A percentile compares a stretch with the other conserved stretches of the same genome.
Evolutionary conservation across 306 rosid genomes (phyloP).

Genomic region (Trichosanthes cucumerina): DNA sequence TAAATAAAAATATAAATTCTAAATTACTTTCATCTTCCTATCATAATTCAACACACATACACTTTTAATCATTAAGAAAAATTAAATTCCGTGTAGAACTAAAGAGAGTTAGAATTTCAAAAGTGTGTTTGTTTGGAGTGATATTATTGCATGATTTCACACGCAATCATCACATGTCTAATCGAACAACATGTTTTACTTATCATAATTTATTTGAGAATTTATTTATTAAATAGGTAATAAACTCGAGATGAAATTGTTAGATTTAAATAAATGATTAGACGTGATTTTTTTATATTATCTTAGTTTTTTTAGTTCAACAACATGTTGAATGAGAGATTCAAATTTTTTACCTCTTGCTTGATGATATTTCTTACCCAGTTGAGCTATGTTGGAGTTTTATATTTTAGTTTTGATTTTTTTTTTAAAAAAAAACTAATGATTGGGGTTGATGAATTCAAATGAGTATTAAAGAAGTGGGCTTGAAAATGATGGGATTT

Average conservation of each 20-base stretch:
- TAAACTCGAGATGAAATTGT: not conserved
- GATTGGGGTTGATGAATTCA: not conserved
- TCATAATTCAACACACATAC: not conserved
- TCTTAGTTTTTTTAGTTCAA: no score
- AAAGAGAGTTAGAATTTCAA: not conserved
- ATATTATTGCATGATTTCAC: not conserved
- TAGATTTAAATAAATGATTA: not conserved
- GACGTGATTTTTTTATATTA: not conserved
- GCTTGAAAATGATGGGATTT: not conserved
- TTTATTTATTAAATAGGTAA: not conserved
- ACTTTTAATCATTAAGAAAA: not conserved
- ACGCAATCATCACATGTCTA: not conserved
- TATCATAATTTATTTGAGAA: not conserved
- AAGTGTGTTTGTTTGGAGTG: not conserved
- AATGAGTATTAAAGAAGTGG: not conserved
- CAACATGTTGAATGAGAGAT: no score
- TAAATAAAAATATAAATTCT: not conserved
- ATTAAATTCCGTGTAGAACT: not conserved
- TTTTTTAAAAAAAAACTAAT: not conserved
- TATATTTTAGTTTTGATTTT: no score
- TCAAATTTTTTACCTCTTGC: no score
- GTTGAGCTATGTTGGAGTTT: no score
- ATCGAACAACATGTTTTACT: not conserved
- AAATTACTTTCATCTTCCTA: not conserved
- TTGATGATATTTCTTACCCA: no score